Conservation (phyloP, 75 land plant species). For the Sequoia sempervirens region DNA sequence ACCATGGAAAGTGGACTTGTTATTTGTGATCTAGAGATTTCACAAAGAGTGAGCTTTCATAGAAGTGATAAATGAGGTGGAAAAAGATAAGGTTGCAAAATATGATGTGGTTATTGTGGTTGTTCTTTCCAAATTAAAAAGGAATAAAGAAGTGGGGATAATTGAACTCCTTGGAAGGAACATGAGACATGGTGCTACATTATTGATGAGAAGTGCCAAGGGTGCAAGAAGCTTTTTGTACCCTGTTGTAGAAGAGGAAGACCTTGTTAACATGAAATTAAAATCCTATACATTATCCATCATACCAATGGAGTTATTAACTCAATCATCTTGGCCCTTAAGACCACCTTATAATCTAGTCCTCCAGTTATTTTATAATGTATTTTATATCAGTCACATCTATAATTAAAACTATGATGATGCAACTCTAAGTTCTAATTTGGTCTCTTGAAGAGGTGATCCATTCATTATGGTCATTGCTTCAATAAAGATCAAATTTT, state of each 20-base stretch:
- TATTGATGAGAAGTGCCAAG: conserved; percentile 36
- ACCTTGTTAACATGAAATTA: too few species aligned
- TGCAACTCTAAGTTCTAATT: too few species aligned
- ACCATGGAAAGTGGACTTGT: conserved; percentile 19
- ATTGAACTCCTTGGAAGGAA: conserved; percentile 20
- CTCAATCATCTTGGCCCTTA: conserved; percentile 13
- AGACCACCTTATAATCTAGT: background rate
- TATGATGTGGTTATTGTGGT: conserved; percentile 32
- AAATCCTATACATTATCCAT: conserved; percentile 24
- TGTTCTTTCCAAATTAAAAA: conserved; percentile 31
- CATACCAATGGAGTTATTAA: conserved; percentile 42
- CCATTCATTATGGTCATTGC: too few species aligned
- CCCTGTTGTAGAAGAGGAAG: too few species aligned
- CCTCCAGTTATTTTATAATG: too few species aligned
- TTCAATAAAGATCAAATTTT: too few species aligned
- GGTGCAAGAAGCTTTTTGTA: conserved; percentile 41
- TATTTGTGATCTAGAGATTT: conserved; percentile 15
- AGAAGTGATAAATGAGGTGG: conserved; percentile 28
- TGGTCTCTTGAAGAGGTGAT: too few species aligned
- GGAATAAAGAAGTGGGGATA: conserved; percentile 18
- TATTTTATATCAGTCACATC: too few species aligned
- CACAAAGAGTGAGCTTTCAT: conserved; percentile 26
- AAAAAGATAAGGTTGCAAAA: conserved; percentile 15
- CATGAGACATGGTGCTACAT: conserved; percentile 27
- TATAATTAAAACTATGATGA: too few species aligned